Evolutionary conservation across 805 yeast species (phyloP).

Genomic region (Tetrapisispora iriomotensis): DNA sequence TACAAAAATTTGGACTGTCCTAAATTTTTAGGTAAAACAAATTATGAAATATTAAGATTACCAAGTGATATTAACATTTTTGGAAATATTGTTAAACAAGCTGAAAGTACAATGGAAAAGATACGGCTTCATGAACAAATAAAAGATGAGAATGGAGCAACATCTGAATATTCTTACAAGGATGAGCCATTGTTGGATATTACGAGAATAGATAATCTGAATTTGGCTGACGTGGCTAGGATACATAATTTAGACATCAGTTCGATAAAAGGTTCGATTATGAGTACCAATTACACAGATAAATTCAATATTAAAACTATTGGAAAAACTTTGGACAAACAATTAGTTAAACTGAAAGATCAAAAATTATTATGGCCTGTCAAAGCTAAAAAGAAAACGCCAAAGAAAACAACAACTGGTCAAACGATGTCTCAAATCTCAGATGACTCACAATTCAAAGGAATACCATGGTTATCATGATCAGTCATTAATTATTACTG

Average conservation of each 20-base stretch:
- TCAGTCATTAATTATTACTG: too few relatives aligned
- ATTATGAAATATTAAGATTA: constrained; percentile 13
- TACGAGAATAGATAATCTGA: background rate
- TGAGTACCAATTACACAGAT: constrained; percentile 7
- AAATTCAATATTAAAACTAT: constrained; percentile 11
- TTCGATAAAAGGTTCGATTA: constrained; percentile 12
- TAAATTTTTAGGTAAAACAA: constrained; percentile 12
- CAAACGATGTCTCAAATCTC: background rate
- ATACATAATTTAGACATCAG: constrained; percentile 18
- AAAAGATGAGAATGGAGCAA: background rate
- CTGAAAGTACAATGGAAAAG: constrained; percentile 3
- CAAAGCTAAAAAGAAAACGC: background rate
- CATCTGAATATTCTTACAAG: background rate
- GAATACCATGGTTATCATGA: constrained; percentile 1
- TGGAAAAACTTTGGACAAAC: constrained; percentile 16
- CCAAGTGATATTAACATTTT: constrained; percentile 13
- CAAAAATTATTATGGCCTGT: constrained; percentile 1
- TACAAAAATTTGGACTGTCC: constrained; percentile 13
- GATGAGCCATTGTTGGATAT: background rate
- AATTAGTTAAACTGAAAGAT: constrained; percentile 5
- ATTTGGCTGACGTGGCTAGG: constrained; percentile 10
- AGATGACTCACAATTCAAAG: too few relatives aligned
- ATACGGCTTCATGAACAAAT: background rate
- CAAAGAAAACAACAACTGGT: background rate
- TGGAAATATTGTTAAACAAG: constrained; percentile 5